Percentiles rank a stretch among this genome's conserved stretches.
These are phyloP conservation scores for Elaeagnus macrophylla DNA, from an alignment of 306 rosid genomes.

Conservation along the genomic window DNA sequence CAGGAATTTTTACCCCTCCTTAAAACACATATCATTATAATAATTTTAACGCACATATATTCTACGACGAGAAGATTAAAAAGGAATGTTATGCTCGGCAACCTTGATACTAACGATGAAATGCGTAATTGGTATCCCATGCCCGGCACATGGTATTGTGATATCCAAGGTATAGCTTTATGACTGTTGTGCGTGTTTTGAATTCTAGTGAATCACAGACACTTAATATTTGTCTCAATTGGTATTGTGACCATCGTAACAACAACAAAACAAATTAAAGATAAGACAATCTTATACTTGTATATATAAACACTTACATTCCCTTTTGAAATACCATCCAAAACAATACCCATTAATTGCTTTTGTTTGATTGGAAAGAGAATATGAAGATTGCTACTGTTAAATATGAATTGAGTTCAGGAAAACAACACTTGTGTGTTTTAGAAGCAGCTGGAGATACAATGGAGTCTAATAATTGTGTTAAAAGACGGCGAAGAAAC, in stretches of 20 bases:
- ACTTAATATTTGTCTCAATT: conserved; percentile 26
- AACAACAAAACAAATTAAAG: conserved; percentile 19
- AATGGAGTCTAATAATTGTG: conserved; percentile 18
- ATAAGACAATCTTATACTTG: conserved; percentile 21
- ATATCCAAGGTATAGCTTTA: not conserved
- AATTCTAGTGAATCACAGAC: conserved; percentile 16
- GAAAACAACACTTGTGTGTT: conserved; percentile 26
- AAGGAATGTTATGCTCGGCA: too few species aligned
- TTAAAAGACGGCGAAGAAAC: conserved; percentile 47
- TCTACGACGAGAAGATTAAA: too few species aligned
- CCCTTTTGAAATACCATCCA: not conserved
- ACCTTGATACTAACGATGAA: too few species aligned
- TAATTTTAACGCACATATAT: too few species aligned
- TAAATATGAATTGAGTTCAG: conserved; percentile 35
- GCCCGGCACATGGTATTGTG: not conserved
- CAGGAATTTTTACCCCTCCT: too few species aligned
- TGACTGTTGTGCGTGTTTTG: conserved; percentile 6
- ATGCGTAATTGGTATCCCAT: too few species aligned
- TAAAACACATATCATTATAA: too few species aligned
- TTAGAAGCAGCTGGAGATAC: conserved; percentile 23
- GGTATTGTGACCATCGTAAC: conserved; percentile 37
- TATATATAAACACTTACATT: conserved; percentile 16
- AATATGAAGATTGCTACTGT: conserved; percentile 37
- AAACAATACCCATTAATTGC: conserved; percentile 1
- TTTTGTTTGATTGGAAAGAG: conserved; percentile 12